phyloP scores from a whole-genome alignment of 345 rosid species.

The Alliaria petiolata region DNA sequence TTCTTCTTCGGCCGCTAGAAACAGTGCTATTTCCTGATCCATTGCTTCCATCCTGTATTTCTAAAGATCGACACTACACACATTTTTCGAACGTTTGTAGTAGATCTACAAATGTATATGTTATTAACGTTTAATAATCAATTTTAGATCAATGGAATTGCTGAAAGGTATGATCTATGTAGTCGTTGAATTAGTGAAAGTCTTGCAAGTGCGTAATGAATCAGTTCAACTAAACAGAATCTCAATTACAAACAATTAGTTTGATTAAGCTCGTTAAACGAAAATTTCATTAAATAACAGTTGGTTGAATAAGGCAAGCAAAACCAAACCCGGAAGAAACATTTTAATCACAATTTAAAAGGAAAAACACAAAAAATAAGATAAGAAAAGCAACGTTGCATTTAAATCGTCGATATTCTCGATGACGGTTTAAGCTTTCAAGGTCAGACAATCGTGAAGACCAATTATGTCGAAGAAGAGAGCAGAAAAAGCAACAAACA shows the following conservation, averaged over 20 bases:
- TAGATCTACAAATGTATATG: too few relatives aligned
- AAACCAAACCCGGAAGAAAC: neutral
- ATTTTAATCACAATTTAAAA: neutral
- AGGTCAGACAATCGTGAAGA: slow-evolving; percentile 16
- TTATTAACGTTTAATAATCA: too few relatives aligned
- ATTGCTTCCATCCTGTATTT: too few relatives aligned
- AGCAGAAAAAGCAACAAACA: slow-evolving; percentile 18
- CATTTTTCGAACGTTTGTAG: too few relatives aligned
- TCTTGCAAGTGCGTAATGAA: neutral
- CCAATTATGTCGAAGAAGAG: slow-evolving; percentile 25
- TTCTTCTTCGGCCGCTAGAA: too few relatives aligned
- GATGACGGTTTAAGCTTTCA: slow-evolving; percentile 6
- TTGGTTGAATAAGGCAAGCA: too few relatives aligned
- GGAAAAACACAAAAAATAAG: neutral
- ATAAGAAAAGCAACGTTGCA: neutral
- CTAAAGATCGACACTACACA: too few relatives aligned
- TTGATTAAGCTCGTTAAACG: neutral
- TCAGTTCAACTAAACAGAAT: neutral
- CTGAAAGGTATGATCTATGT: neutral
- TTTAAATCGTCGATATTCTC: slow-evolving; percentile 17
- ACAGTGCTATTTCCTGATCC: too few relatives aligned
- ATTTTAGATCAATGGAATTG: too few relatives aligned
- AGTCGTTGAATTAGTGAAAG: neutral
- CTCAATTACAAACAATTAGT: neutral
- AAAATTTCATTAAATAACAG: neutral